Percentiles rank a stretch among this genome's conserved stretches.
phyloP scores from a whole-genome alignment of 805 yeast genomes.

The Candida silvatica region DNA sequence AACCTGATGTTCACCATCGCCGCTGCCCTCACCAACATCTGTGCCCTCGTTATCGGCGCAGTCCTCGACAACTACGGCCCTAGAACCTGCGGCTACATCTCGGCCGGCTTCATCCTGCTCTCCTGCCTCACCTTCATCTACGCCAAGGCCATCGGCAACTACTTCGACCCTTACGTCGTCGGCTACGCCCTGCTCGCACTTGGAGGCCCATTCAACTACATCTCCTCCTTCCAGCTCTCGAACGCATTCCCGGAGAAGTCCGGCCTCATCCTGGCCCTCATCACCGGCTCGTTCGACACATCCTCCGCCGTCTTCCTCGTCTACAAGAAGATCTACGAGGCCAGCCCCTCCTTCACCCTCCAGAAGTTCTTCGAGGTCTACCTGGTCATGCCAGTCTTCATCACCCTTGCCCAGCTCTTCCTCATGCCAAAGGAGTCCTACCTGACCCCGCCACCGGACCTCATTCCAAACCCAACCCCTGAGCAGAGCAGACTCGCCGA shows the following conservation, averaged over 20 bases:
- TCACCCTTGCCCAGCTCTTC: constrained; percentile 34
- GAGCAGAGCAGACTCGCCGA: constrained; percentile 19
- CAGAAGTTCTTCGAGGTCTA: constrained; percentile 38
- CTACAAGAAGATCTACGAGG: constrained; percentile 33
- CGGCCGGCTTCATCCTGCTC: constrained; percentile 35
- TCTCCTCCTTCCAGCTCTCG: constrained; percentile 48
- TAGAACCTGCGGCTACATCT: constrained; percentile 42
- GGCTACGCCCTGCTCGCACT: constrained; percentile 47
- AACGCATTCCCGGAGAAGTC: constrained; percentile 47
- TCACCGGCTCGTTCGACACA: constrained; percentile 54
- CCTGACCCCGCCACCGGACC: constrained; percentile 29
- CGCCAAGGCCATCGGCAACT: constrained; percentile 14
- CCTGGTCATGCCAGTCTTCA: constrained; percentile 40
- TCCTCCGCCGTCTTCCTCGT: constrained; percentile 46
- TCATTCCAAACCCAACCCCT: constrained; percentile 23
- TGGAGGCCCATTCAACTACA: constrained; percentile 51
- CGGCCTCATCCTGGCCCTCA: constrained; percentile 42
- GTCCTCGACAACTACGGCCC: constrained; percentile 45
- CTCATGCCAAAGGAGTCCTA: constrained; percentile 46
- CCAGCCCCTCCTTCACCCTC: constrained; percentile 29
- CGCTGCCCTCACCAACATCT: constrained; percentile 46
- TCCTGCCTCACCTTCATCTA: constrained; percentile 39
- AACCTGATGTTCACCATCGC: constrained; percentile 53
- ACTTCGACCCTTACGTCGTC: constrained; percentile 41
- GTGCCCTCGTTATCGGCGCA: constrained; percentile 43